Percentiles rank a stretch among this genome's conserved stretches.
Evolutionary conservation across 2,329 filamentous ascomycete genomes (phyloP).

Genomic region (Coleophoma eucalyptorum): DNA sequence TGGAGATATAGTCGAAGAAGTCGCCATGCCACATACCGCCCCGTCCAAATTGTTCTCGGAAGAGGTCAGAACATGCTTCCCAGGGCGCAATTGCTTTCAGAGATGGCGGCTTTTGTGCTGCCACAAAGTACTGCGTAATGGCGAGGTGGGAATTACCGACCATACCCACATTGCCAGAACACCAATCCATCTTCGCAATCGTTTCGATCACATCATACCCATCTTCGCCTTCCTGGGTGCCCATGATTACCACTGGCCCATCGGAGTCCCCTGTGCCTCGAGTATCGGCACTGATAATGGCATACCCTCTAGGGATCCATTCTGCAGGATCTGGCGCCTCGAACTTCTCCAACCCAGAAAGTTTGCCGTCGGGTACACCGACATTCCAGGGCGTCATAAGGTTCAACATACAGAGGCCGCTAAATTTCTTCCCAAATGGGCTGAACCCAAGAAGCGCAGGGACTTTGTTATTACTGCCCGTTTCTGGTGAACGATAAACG

Average conservation of each 20-base stretch:
- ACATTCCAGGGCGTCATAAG: conserved; percentile 10
- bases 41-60: conserved; percentile 7
- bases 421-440: conserved; percentile 19
- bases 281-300: conserved; percentile 19
- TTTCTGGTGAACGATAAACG: conserved; percentile 16
- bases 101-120: conserved; percentile 9
- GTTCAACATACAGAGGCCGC: conserved; percentile 12
- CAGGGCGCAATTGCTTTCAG: conserved; percentile 13
- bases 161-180: conserved; percentile 18
- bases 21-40: conserved; percentile 5
- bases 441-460: conserved; percentile 16
- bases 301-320: conserved; percentile 18
- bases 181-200: conserved; percentile 18
- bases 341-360: conserved; percentile 14
- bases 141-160: conserved; percentile 21
- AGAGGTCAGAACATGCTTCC: conserved; percentile 12
- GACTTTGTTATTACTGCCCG: not conserved
- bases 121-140: conserved; percentile 22
- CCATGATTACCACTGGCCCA: conserved; percentile 14
- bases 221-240: conserved; percentile 19
- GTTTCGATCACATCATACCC: conserved; percentile 22
- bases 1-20: conserved; percentile 16
- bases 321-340: conserved; percentile 20
- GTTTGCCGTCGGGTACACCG: not conserved
- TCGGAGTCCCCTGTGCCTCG: conserved; percentile 17